phyloP scores from a whole-genome alignment of 805 yeast species.

The Wickerhamiella occidentalis region DNA sequence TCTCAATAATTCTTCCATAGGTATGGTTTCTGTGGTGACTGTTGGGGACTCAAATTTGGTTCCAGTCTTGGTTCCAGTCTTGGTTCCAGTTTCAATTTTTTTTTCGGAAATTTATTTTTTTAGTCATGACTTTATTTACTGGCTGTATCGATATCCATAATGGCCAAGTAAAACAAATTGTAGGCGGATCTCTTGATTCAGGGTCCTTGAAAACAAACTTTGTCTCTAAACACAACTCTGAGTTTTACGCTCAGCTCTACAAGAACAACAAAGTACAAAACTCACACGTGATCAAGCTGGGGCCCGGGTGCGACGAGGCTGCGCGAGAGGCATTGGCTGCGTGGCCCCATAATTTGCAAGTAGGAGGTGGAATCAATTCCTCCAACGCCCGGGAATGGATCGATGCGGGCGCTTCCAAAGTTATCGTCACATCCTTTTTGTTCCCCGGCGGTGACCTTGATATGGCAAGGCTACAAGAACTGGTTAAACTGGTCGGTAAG shows the following conservation, averaged over 20 bases:
- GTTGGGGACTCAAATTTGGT: neutral
- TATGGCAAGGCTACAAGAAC: constrained; percentile 37
- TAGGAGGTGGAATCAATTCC: constrained; percentile 85
- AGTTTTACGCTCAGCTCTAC: constrained; percentile 65
- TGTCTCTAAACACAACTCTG: constrained; percentile 61
- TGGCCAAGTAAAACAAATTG: constrained; percentile 93
- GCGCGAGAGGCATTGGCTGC: constrained; percentile 62
- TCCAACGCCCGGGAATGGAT: constrained; percentile 72
- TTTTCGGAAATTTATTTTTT: neutral
- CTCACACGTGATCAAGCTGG: constrained; percentile 88
- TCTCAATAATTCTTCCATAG: constrained; percentile 7
- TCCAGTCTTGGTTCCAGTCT: neutral
- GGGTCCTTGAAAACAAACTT: constrained; percentile 53
- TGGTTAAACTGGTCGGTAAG: constrained; percentile 50
- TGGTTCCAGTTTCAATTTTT: neutral
- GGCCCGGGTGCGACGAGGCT: constrained; percentile 69
- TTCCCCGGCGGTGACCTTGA: constrained; percentile 53
- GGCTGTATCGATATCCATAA: constrained; percentile 94
- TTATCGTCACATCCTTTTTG: constrained; percentile 85
- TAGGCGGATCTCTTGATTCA: constrained; percentile 68
- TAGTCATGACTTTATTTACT: constrained; percentile 65
- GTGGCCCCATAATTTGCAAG: constrained; percentile 67
- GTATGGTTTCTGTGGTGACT: no score
- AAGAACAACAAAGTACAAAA: constrained; percentile 46
- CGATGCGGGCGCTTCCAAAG: constrained; percentile 65